Evolutionary conservation across 2,329 filamentous ascomycete genomes (phyloP), one percentile per base, ranked within the genome.

Genomic region (Cladosporium sp.): DNA sequence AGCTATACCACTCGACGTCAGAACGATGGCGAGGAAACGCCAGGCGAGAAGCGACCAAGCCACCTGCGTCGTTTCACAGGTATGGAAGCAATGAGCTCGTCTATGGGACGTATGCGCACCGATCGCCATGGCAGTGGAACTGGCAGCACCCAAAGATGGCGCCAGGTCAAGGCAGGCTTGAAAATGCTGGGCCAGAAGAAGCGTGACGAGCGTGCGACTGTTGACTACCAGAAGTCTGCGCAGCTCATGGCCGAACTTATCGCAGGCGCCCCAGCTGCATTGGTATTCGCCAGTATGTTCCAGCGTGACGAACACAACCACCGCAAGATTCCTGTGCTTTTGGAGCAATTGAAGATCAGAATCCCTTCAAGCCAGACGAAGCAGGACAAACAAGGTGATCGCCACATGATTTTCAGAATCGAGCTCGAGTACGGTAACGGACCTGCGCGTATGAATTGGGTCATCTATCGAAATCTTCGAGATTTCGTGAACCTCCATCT

Each of bases 251-350:
- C 94, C 1, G 94, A 99, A 73, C 78, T 99, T 36, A 84, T 94
- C 49, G 95, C 94, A 42, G 94, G 91, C 55, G 91, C 92, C 1
- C 94, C 94, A 3, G 94, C 94, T 22, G 94, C 93, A 19, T 78
- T 99, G 58, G 96, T 99, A 74, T 78, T 99, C 53, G 94, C 94
- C 7, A 97, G 92, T 69, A 97, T 97, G 90, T 94, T 97, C 66
- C 94, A 97, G 75, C 84, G 94, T 58, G 94, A 99, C 66, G 94
- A 99, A 73, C 90, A 97, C 66, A 91, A 93, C 49, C 94, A 96
- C 74, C 94, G 90, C 75, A 86, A 92, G 59, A 96, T 99, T 58
- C 94, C 94, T 0, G 91, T 99, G 54, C 83, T 99, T 3, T 81
- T 99, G 6, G 94, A 99, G 73, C 94, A 99, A 75, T 81, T 99